Conservation (phyloP, 1,284 basidiomycete species). For the Amylostereum areolatum region DNA sequence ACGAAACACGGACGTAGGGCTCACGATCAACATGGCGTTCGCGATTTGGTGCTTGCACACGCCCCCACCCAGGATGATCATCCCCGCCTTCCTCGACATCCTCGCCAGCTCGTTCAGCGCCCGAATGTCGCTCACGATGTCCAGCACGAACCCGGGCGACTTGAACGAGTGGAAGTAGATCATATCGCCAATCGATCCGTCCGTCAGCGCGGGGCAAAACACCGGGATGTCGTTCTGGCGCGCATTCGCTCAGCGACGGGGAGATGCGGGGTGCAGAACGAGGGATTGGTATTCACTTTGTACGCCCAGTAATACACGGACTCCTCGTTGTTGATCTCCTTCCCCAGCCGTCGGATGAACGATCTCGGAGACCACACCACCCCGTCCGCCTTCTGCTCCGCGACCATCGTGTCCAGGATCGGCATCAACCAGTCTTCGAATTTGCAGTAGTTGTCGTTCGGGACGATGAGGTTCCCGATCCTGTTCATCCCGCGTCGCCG, state of each 20-base stretch:
- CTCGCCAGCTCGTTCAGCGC: conserved; percentile 88
- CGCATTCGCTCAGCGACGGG: conserved; percentile 21
- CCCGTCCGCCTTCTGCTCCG: conserved; percentile 76
- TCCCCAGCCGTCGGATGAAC: conserved; percentile 88
- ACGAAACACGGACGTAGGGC: conserved; percentile 15
- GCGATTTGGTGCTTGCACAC: conserved; percentile 99
- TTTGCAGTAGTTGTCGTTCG: conserved; percentile 99
- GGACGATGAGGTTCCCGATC: conserved; percentile 96
- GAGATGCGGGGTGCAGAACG: conserved; percentile 10
- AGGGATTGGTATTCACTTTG: conserved; percentile 62
- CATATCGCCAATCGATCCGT: conserved; percentile 98
- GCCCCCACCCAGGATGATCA: conserved; percentile 97
- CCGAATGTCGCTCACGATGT: conserved; percentile 95
- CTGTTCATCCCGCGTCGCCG: conserved; percentile 90
- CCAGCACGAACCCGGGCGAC: conserved; percentile 82
- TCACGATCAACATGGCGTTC: conserved; percentile 97
- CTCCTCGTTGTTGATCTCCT: conserved; percentile 95
- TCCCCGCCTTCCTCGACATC: conserved; percentile 89
- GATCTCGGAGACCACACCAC: conserved; percentile 90
- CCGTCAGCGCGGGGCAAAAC: conserved; percentile 97
- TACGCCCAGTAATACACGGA: conserved; percentile 99
- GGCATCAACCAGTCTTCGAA: conserved; percentile 99
- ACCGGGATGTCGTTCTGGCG: conserved; percentile 94
- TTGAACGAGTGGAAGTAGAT: conserved; percentile 98
- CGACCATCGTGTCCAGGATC: conserved; percentile 88